Conservation (phyloP, 2,329 filamentous ascomycete species). For the Davidsoniella eucalypti region DNA sequence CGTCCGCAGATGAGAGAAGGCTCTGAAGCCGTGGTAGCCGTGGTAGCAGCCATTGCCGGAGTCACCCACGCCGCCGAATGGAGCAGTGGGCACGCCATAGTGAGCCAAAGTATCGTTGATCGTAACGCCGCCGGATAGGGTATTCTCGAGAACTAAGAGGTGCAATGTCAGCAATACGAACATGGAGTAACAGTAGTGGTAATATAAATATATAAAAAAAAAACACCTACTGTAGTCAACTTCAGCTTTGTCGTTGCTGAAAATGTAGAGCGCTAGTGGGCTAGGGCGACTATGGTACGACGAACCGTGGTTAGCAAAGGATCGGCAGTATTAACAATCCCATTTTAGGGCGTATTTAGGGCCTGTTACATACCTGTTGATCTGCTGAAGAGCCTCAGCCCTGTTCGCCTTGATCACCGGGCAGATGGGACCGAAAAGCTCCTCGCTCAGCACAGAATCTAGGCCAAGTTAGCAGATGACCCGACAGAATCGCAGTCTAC, state of each 20-base stretch:
- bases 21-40: constrained; percentile 30
- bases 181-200: too few species aligned
- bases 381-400: constrained; percentile 19
- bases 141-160: constrained; percentile 19
- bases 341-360: too few species aligned
- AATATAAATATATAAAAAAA: too few species aligned
- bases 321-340: too few species aligned
- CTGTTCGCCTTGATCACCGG: constrained; percentile 23
- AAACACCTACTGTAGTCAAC: constrained; percentile 18
- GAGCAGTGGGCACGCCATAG: constrained; percentile 24
- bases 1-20: constrained; percentile 25
- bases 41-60: constrained; percentile 33
- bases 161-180: neutral
- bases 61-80: constrained; percentile 33
- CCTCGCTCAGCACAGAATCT: constrained; percentile 27
- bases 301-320: too few species aligned
- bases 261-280: constrained; percentile 27
- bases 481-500: too few species aligned
- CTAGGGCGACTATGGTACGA: constrained; percentile 16
- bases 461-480: constrained; percentile 18
- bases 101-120: constrained; percentile 33
- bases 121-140: constrained; percentile 33
- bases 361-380: neutral
- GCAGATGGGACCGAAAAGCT: constrained; percentile 28
- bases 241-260: constrained; percentile 22